A percentile compares a stretch with the other conserved stretches of the same genome.
Conservation (phyloP, 1,284 basidiomycete species). For the Cystobasidium slooffiae region DNA sequence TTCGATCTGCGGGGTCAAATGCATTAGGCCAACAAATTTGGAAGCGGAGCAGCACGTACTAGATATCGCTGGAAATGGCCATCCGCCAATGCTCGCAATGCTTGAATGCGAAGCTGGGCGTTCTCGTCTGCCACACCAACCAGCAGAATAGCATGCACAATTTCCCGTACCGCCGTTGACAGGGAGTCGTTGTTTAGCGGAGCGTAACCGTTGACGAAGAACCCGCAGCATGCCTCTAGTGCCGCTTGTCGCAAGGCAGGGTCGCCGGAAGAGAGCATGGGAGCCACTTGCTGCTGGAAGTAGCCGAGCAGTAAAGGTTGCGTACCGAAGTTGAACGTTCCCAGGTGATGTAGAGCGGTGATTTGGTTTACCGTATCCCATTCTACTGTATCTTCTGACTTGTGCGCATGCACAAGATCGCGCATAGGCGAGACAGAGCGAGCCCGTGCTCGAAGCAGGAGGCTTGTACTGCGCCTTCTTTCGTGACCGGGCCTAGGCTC, state of each 20-base stretch:
- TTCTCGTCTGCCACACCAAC: constrained; percentile 20
- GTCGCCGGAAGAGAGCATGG: neutral
- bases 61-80: constrained; percentile 19
- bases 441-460: constrained; percentile 20
- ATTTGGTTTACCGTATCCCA: neutral
- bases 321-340: constrained; percentile 23
- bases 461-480: constrained; percentile 20
- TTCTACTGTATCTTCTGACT: constrained; percentile 6
- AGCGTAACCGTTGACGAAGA: neutral
- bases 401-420: neutral
- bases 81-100: neutral
- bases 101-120: constrained; percentile 5
- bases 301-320: constrained; percentile 31
- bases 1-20: constrained; percentile 12
- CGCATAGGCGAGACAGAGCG: constrained; percentile 31
- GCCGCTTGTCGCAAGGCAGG: constrained; percentile 14
- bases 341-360: constrained; percentile 15
- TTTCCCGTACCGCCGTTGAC: constrained; percentile 12
- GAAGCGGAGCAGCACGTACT: constrained; percentile 1
- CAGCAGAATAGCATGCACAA: constrained; percentile 30
- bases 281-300: constrained; percentile 30
- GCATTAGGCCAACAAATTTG: neutral
- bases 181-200: neutral
- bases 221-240: constrained; percentile 13
- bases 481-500: constrained; percentile 21